phyloP scores from a whole-genome alignment of 345 rosid genomes.

The Cardamine resedifolia region DNA sequence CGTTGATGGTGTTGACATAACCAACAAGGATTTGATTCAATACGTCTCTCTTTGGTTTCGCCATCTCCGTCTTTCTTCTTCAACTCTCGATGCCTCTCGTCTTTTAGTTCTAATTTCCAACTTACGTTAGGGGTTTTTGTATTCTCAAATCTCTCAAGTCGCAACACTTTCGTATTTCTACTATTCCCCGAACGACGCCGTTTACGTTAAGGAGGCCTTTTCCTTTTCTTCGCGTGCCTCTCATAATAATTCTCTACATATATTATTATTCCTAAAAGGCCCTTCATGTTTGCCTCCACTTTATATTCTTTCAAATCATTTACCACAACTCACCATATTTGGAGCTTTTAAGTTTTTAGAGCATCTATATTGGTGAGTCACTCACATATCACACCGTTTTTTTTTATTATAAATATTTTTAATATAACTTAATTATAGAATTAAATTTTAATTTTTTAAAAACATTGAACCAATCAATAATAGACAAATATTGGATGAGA shows the following conservation, averaged over 20 bases:
- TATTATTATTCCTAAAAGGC: neutral
- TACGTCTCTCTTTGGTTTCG: constrained; percentile 49
- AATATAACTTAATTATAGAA: too few relatives aligned
- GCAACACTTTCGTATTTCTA: neutral
- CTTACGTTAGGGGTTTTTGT: constrained; percentile 2
- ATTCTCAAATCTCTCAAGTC: neutral
- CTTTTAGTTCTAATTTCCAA: neutral
- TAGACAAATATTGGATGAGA: too few relatives aligned
- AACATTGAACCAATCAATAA: too few relatives aligned
- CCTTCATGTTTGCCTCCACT: neutral
- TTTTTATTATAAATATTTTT: too few relatives aligned
- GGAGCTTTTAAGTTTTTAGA: too few relatives aligned
- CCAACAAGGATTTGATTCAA: constrained; percentile 46
- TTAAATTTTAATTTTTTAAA: too few relatives aligned
- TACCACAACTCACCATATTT: neutral
- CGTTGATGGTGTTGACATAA: constrained; percentile 63
- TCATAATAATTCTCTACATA: too few relatives aligned
- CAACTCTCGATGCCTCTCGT: neutral
- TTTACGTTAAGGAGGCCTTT: neutral
- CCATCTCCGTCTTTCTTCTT: constrained; percentile 43
- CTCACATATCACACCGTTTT: too few relatives aligned
- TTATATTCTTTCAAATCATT: neutral
- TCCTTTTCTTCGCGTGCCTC: neutral
- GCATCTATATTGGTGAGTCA: too few relatives aligned
- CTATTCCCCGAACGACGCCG: neutral